These are phyloP conservation scores for Notholithocarpus densiflorus DNA, from an alignment of 306 rosid species.

Conservation along the genomic window DNA sequence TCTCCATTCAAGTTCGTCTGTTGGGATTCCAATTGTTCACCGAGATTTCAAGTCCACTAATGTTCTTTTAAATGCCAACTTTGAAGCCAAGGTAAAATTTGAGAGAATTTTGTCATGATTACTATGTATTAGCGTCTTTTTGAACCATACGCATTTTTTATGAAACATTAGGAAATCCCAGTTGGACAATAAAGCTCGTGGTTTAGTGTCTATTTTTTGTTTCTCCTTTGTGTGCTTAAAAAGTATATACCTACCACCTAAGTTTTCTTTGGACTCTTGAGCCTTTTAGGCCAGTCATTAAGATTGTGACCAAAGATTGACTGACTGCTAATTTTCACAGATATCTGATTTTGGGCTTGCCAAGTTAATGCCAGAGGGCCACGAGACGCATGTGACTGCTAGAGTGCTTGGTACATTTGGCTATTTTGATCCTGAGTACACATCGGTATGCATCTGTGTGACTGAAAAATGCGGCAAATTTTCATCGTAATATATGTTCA, in stretches of 20 bases:
- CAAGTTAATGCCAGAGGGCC: slow-evolving; percentile 94
- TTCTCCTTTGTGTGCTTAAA: too few relatives aligned
- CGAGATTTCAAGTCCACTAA: slow-evolving; percentile 92
- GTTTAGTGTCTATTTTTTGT: too few relatives aligned
- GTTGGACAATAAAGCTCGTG: too few relatives aligned
- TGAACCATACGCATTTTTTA: too few relatives aligned
- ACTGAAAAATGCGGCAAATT: background rate
- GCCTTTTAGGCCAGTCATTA: too few relatives aligned
- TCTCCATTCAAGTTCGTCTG: slow-evolving; percentile 71
- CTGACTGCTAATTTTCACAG: slow-evolving; percentile 24
- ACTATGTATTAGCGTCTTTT: too few relatives aligned
- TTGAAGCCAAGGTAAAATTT: slow-evolving; percentile 66
- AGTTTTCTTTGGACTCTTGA: too few relatives aligned
- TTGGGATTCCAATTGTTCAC: slow-evolving; percentile 86
- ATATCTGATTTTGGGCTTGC: slow-evolving; percentile 98
- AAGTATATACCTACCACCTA: too few relatives aligned
- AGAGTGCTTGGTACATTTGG: slow-evolving; percentile 95
- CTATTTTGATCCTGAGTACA: slow-evolving; percentile 92
- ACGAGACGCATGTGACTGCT: slow-evolving; percentile 70
- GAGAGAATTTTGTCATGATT: background rate
- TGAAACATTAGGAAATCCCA: too few relatives aligned
- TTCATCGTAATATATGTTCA: background rate
- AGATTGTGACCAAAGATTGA: background rate
- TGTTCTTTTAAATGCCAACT: slow-evolving; percentile 70
- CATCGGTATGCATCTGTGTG: slow-evolving; percentile 58